These are phyloP conservation scores for Beauveria brongniartii DNA, from an alignment of 2,329 filamentous ascomycete species.

Conservation along the genomic window DNA sequence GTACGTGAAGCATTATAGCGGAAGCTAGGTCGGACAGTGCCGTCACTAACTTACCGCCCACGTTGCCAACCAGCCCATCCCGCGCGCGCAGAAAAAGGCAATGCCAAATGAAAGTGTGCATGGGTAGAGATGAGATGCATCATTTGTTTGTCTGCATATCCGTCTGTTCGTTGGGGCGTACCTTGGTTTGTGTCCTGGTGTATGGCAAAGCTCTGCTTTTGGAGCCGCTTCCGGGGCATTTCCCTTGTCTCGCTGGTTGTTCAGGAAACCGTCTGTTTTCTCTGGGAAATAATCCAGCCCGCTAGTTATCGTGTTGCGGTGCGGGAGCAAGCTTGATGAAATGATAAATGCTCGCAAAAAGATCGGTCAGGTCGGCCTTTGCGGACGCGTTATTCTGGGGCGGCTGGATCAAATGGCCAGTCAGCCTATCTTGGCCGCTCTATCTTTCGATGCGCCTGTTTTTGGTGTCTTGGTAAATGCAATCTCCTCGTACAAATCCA, in stretches of 20 bases:
- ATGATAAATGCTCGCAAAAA: neutral
- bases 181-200: conserved; percentile 22
- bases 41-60: neutral
- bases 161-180: conserved; percentile 7
- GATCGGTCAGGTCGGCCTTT: neutral
- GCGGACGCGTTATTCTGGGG: neutral
- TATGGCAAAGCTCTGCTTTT: conserved; percentile 27
- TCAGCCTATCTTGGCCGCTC: neutral
- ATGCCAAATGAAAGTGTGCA: neutral
- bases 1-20: neutral
- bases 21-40: neutral
- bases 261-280: neutral
- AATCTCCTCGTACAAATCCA: neutral
- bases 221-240: conserved; percentile 26
- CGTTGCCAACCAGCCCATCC: neutral
- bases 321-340: neutral
- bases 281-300: neutral
- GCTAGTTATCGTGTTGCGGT: neutral
- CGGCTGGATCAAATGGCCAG: neutral
- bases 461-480: neutral
- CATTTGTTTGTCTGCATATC: neutral
- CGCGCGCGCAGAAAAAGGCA: neutral
- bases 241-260: neutral
- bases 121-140: neutral
- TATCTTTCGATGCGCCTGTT: neutral